Percentiles rank a stretch among this genome's conserved stretches.
These are phyloP conservation scores for Zasmidium citrigriseum DNA, from an alignment of 2,329 filamentous ascomycete species.

Conservation along the genomic window DNA sequence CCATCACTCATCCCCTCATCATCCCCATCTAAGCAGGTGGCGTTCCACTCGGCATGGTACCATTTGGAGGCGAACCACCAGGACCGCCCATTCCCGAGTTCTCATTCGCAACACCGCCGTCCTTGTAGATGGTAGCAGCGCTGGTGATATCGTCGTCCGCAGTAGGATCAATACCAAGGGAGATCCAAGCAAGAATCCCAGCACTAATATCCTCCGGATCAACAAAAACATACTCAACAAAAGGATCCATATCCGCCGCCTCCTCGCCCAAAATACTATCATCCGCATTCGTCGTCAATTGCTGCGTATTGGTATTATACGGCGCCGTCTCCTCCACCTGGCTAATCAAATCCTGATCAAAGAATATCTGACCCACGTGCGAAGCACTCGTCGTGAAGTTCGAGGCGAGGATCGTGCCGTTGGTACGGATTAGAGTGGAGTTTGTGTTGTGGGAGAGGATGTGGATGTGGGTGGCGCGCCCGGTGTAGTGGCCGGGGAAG, in stretches of 20 bases:
- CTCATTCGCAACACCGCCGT: conserved; percentile 25
- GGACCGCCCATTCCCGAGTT: conserved; percentile 18
- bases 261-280: conserved; percentile 53
- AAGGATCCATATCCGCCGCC: conserved; percentile 54
- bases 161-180: conserved; percentile 50
- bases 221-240: conserved; percentile 54
- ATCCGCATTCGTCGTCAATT: conserved; percentile 52
- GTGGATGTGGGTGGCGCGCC: conserved; percentile 47
- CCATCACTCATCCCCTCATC: too few species aligned
- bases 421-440: conserved; percentile 38
- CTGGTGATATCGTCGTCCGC: conserved; percentile 23
- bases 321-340: conserved; percentile 52
- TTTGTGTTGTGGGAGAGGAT: conserved; percentile 40
- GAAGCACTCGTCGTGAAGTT: conserved; percentile 43
- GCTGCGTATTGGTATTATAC: conserved; percentile 46
- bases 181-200: conserved; percentile 58
- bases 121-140: conserved; percentile 22
- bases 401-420: conserved; percentile 51
- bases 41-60: conserved; percentile 10
- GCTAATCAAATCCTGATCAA: conserved; percentile 59
- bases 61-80: conserved; percentile 6
- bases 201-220: conserved; percentile 39
- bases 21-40: conserved; percentile 2
- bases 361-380: conserved; percentile 67
- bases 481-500: conserved; percentile 48